A percentile compares a stretch with the other conserved stretches of the same genome.
Conservation (phyloP, 75 land plant species). For the Selaginella tamariscina region DNA sequence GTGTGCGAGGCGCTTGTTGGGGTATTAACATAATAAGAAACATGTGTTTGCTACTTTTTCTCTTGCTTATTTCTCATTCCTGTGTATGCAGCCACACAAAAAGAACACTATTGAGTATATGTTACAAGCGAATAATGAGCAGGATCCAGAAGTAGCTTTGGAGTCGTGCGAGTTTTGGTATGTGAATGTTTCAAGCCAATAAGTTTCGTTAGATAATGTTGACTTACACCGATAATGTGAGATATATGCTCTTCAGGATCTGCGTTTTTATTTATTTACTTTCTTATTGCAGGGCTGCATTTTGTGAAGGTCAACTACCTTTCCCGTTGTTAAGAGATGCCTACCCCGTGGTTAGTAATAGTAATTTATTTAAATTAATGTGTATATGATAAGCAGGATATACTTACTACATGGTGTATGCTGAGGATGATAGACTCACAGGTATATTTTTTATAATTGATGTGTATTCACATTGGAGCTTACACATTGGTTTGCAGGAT, state of each 20-base stretch:
- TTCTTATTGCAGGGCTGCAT: constrained; percentile 75
- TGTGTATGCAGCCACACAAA: constrained; percentile 77
- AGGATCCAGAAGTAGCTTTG: constrained; percentile 78
- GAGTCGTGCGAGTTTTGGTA: constrained; percentile 99
- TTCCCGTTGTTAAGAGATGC: constrained; percentile 52
- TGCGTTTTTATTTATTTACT: constrained; percentile 5
- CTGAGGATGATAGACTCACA: constrained; percentile 98
- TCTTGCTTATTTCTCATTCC: too few species aligned
- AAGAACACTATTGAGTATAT: constrained; percentile 80
- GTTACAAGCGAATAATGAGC: constrained; percentile 83
- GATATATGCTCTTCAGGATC: too few species aligned
- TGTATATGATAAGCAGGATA: too few species aligned
- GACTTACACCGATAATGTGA: too few species aligned
- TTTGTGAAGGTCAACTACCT: constrained; percentile 70
- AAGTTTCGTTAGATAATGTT: constrained; percentile 1
- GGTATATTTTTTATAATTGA: constrained; percentile 24
- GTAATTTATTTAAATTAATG: too few species aligned
- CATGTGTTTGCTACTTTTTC: constrained; percentile 9
- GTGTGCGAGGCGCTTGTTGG: constrained; percentile 86
- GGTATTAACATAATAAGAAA: constrained; percentile 51
- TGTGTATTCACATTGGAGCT: background rate
- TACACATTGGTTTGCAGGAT: too few species aligned
- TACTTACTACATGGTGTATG: constrained; percentile 84
- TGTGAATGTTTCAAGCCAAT: background rate
- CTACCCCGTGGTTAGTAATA: too few species aligned